Base-by-base conservation (phyloP, 2,329 filamentous ascomycete genomes). In the Calonectria pseudoturangicola region DNA sequence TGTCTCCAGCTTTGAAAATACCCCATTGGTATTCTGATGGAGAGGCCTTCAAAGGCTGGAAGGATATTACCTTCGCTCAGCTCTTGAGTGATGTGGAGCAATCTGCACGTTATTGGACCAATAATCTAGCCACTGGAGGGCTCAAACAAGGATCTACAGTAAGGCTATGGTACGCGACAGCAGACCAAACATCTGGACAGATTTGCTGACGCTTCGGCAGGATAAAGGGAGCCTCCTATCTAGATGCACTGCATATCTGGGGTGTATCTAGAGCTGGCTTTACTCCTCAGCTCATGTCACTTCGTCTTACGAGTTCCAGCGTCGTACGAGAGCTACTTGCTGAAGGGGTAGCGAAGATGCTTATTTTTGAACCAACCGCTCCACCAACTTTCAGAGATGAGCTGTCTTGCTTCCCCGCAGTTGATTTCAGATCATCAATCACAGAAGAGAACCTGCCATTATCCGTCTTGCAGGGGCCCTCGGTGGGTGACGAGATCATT, bases 211-310 rank as follows among this genome's bases (percentile, higher is more conserved):
- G 28, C 6, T 56, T n/a, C 4, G 13, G 13, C 21, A 56, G 51
- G 51, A 16, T 56, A 56, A 56, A 56, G 10, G 51, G 51, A 2
- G 36, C 36, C 18, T 36, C 28, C 18, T 56, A 56, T 56, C 36
- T 36, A 28, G 51, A 56, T 21, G 51, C 51, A 3, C 4, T 56
- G 18, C 51, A 56, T 7, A 48, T 48, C 9, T 48, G 47, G 47
- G 47, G 47, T 12, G 47, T 48, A 9, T 48, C 47, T 3, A 25
- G 47, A 48, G 47, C 47, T 27, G 47, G 47, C n/a, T 48, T 48
- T 27, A 48, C 27, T 27, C 47, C 47, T 9, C 47, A 48, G 25
- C n/a, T 39, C 2, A 13, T 56, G 10, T 56, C 51, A 1, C 18
- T 36, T 39, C 30, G 51, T 13, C 21, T 56, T 16, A 56, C 51